Base-by-base conservation (phyloP, 164 flowering plant species). In the Nelumbo lutea region DNA sequence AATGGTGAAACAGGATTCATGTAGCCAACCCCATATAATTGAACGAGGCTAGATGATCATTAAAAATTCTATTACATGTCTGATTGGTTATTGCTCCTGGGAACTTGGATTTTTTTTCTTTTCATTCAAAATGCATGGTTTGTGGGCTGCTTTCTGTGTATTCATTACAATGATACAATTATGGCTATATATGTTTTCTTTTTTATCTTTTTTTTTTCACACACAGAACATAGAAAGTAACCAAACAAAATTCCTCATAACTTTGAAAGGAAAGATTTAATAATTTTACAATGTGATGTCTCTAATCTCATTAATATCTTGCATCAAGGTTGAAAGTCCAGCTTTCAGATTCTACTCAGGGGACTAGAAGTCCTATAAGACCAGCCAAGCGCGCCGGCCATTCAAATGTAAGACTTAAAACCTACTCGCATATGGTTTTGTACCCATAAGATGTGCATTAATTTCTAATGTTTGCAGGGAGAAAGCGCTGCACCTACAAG, bases 291-390 rank as follows among this genome's bases (percentile, higher is more conserved):
- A 59, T 42, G 13, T 42, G 5, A 6, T 40, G 6, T 42, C 58
- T 64, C 62, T 64, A 8, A 55, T 56, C 7, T 60, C 47, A 4
- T 57, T 13, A 51, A 15, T 46, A 52, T 45, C 48, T 63, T 75
- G 59, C 51, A 56, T 52, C 76, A 95, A 27, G 97, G 81, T 78
- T 90, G 71, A 95, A 95, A 77, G 93, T 91, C 66, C 98, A 91
- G 73, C 90, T 92, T 9, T 79, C 92, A 1, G 98, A 92, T 70
- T 73, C 90, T 68, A 70, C 90, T 55, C 91, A 84, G 61, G 96
- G 88, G 62, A 80, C 85, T 68, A 87, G 76, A 75, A 94, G 97
- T 80, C 99, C 99, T 42, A 75, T 90, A 40, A 79, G 88, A 70
- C 90, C 76, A 6, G 59, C 80, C 4, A 93, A 90, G 73, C 84